phyloP scores from a whole-genome alignment of 2,329 filamentous ascomycete genomes.

The Talaromyces sp. region DNA sequence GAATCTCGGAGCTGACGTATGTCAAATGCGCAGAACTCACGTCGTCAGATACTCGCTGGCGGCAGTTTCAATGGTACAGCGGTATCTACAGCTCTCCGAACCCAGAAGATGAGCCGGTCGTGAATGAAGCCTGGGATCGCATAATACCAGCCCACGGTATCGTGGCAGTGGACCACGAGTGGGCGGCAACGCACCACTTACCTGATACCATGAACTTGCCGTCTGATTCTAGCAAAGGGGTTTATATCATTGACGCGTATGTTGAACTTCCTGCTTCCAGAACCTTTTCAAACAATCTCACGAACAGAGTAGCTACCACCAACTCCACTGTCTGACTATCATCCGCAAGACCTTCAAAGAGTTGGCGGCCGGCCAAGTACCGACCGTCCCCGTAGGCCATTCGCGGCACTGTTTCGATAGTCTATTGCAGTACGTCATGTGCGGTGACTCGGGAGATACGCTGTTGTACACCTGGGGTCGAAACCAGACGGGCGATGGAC shows the following conservation, averaged over 20 bases:
- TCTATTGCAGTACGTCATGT: slow-evolving; percentile 20
- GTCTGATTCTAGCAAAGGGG: slow-evolving; percentile 19
- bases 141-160: slow-evolving; percentile 29
- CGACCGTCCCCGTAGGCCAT: slow-evolving; percentile 14
- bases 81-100: not conserved
- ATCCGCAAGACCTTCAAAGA: slow-evolving; percentile 21
- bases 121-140: slow-evolving; percentile 22
- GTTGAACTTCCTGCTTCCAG: not conserved
- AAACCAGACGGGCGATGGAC: slow-evolving; percentile 20
- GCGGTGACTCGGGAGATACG: slow-evolving; percentile 19
- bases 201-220: slow-evolving; percentile 23
- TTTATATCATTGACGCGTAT: slow-evolving; percentile 21
- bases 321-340: slow-evolving; percentile 23
- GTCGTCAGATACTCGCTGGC: not conserved
- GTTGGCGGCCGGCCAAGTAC: not conserved
- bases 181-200: slow-evolving; percentile 23
- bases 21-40: not conserved
- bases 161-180: slow-evolving; percentile 26
- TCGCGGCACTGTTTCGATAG: slow-evolving; percentile 21
- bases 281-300: not conserved
- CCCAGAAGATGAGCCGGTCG: not conserved
- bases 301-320: slow-evolving; percentile 18
- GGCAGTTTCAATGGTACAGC: not conserved
- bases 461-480: slow-evolving; percentile 18
- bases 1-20: not conserved